Base-by-base conservation (phyloP, 345 rosid genomes). In the Eucalyptus erythrocorys region DNA sequence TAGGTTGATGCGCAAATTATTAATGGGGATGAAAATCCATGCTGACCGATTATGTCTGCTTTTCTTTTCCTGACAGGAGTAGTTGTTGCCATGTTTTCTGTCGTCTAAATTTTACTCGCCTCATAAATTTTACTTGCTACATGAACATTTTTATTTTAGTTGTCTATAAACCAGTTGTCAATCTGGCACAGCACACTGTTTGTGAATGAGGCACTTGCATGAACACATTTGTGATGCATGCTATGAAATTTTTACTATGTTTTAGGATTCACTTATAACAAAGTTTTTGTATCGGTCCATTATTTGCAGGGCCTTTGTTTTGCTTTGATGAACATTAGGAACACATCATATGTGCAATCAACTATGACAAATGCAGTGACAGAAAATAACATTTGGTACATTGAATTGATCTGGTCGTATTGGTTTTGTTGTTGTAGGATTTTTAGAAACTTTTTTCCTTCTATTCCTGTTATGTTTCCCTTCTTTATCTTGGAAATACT, bases 361-460 rank as follows among this genome's bases (percentile, higher is more conserved):
- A 88, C 94, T 89, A 91, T 88, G 85, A 87, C 90, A 87, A 90
- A 89, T 90, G 90, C 89, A 71, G 93, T 91, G 89, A 89, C 92
- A 84, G 95, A 94, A 92, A 93, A 92, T 89, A 94, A 92, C 91
- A 90, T 91, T 87, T 95, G 99, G 99, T 97, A 93, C 81, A 68
- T 49, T 66, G 32, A 48, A 51, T 71, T 87, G 82, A 76, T 76
- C 45, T 37, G 82, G 27, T 40, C 24, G 12, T 76, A 19, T 76
- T 76, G 45, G 27, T 76, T 76, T 34, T 68, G 22, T 8, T 66
- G 40, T 66, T 15, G 79, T 66, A 68, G 80, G 80, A 68, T 68
- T 68, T 34, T 68, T 68, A 34, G 80, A 68, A 34, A 34, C 27
- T 47, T 76, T 37, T 12, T 19, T 76, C 82, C 82, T 76, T 76